Percentiles rank a stretch among this genome's conserved stretches.
These are phyloP conservation scores for Tricholoma sp. DNA, from an alignment of 768 basidiomycete species.

Conservation along the genomic window DNA sequence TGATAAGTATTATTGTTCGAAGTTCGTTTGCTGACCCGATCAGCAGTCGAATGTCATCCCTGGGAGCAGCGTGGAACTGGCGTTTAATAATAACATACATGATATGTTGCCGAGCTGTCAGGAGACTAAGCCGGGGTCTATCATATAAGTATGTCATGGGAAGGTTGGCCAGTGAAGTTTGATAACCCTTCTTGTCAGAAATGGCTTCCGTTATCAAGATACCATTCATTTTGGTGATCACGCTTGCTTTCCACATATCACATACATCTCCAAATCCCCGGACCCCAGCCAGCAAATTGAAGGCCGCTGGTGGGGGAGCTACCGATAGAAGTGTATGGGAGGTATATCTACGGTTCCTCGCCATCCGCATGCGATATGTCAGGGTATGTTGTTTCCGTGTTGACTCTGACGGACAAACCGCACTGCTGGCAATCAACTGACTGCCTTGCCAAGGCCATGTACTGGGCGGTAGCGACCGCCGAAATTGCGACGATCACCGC, in stretches of 20 bases:
- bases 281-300: no score
- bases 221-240: neutral
- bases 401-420: neutral
- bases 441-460: neutral
- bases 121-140: no score
- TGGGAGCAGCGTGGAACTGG: no score
- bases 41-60: no score
- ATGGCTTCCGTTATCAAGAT: neutral
- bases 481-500: slow-evolving; percentile 2
- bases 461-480: neutral
- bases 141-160: no score
- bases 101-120: no score
- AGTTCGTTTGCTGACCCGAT: no score
- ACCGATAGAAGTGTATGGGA: neutral
- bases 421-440: neutral
- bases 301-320: neutral
- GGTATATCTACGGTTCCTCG: no score
- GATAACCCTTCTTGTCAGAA: neutral
- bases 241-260: neutral
- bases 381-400: no score
- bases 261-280: neutral
- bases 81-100: no score
- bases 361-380: no score
- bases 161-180: neutral
- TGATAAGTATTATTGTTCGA: no score